Evolutionary conservation across 805 yeast species (phyloP).

Genomic region (Zygosaccharomyces pseudorouxii): DNA sequence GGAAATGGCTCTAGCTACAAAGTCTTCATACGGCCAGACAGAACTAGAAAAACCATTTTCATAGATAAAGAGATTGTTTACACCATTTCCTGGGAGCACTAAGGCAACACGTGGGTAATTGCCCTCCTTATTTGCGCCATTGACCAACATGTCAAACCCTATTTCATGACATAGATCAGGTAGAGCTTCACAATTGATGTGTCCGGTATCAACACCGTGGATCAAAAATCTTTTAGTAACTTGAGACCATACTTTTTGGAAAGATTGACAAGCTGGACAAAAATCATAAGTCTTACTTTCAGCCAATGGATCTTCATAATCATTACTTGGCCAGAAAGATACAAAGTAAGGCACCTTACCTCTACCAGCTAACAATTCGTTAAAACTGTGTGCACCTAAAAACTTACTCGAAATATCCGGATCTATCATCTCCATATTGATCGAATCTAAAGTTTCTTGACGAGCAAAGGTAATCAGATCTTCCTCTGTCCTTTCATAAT

Average conservation of each 20-base stretch:
- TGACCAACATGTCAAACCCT: constrained; percentile 39
- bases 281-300: constrained; percentile 32
- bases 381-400: constrained; percentile 40
- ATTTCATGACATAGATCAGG: constrained; percentile 48
- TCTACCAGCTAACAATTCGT: constrained; percentile 48
- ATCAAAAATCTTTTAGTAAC: constrained; percentile 46
- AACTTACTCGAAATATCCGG: constrained; percentile 41
- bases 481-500: constrained; percentile 44
- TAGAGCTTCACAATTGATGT: constrained; percentile 55
- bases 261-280: constrained; percentile 49
- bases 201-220: constrained; percentile 43
- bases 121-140: constrained; percentile 11
- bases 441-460: constrained; percentile 47
- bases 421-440: constrained; percentile 35
- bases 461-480: constrained; percentile 50
- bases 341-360: constrained; percentile 50
- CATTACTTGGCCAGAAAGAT: constrained; percentile 61
- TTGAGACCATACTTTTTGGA: constrained; percentile 54
- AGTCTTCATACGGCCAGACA: constrained; percentile 37
- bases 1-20: constrained; percentile 45
- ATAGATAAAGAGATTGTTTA: constrained; percentile 27
- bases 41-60: constrained; percentile 24
- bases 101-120: constrained; percentile 43
- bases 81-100: constrained; percentile 46
- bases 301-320: constrained; percentile 34